These are phyloP conservation scores for Solanum neorickii DNA, from an alignment of 257 asterid species.

Conservation along the genomic window DNA sequence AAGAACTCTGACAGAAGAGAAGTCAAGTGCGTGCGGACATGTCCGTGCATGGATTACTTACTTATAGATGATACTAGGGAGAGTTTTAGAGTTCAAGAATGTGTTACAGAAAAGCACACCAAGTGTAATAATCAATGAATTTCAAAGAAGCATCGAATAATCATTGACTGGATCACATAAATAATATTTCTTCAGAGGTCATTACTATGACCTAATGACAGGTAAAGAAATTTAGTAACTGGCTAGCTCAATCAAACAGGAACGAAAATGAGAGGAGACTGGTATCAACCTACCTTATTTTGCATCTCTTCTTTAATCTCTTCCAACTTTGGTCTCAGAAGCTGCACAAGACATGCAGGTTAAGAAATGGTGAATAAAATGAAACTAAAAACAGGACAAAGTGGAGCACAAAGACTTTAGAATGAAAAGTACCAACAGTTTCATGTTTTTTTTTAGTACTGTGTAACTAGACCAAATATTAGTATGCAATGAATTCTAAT, in stretches of 20 bases:
- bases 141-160: not conserved
- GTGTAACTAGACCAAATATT: not conserved
- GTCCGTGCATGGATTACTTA: not conserved
- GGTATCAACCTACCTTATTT: conserved; percentile 35
- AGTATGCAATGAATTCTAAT: not conserved
- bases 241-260: not conserved
- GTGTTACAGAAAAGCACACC: not conserved
- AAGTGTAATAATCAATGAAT: not conserved
- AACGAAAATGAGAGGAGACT: conserved; percentile 3
- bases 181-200: not conserved
- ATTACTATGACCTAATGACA: not conserved
- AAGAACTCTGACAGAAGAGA: not conserved
- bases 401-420: not conserved
- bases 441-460: not conserved
- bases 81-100: not conserved
- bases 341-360: conserved; percentile 42
- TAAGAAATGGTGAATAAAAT: not conserved
- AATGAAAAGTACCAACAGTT: not conserved
- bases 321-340: conserved; percentile 63
- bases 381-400: not conserved
- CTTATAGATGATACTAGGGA: not conserved
- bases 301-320: conserved; percentile 68
- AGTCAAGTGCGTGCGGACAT: not conserved
- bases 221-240: not conserved
- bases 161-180: not conserved